Evolutionary conservation across 1,284 basidiomycete genomes (phyloP).

Genomic region (Cerrena zonata): DNA sequence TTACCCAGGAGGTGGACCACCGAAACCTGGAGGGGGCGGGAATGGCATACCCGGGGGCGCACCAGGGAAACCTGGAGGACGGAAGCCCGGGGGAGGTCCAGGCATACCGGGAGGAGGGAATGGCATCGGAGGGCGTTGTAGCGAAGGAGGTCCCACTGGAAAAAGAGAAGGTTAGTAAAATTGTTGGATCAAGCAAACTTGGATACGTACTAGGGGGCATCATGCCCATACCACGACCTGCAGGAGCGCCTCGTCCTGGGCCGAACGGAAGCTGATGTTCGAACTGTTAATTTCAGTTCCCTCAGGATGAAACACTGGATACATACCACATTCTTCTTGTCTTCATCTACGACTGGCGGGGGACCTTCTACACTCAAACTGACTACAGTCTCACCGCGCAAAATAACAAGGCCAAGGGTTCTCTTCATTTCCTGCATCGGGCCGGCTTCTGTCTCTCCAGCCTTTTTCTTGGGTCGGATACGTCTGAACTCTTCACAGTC

Average conservation of each 20-base stretch:
- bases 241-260: slow-evolving; percentile 90
- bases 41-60: slow-evolving; percentile 44
- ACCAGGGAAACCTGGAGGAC: slow-evolving; percentile 71
- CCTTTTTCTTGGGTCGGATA: slow-evolving; percentile 81
- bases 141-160: slow-evolving; percentile 59
- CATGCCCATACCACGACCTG: slow-evolving; percentile 95
- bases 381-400: slow-evolving; percentile 95
- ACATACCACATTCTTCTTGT: slow-evolving; percentile 72
- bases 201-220: slow-evolving; percentile 76
- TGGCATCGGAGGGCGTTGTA: slow-evolving; percentile 79
- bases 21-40: slow-evolving; percentile 71
- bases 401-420: slow-evolving; percentile 89
- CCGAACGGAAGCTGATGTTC: slow-evolving; percentile 70
- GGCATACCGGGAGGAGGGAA: slow-evolving; percentile 82
- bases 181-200: slow-evolving; percentile 5
- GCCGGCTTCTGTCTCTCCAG: slow-evolving; percentile 66
- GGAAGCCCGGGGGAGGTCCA: slow-evolving; percentile 73
- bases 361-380: slow-evolving; percentile 93
- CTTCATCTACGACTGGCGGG: slow-evolving; percentile 85
- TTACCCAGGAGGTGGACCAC: slow-evolving; percentile 81
- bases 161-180: slow-evolving; percentile 7
- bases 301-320: background rate
- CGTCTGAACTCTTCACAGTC: slow-evolving; percentile 95
- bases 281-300: slow-evolving; percentile 4
- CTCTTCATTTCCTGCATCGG: slow-evolving; percentile 94